Conservation (phyloP, 2,329 filamentous ascomycete genomes). For the Sclerotinia trifoliorum region DNA sequence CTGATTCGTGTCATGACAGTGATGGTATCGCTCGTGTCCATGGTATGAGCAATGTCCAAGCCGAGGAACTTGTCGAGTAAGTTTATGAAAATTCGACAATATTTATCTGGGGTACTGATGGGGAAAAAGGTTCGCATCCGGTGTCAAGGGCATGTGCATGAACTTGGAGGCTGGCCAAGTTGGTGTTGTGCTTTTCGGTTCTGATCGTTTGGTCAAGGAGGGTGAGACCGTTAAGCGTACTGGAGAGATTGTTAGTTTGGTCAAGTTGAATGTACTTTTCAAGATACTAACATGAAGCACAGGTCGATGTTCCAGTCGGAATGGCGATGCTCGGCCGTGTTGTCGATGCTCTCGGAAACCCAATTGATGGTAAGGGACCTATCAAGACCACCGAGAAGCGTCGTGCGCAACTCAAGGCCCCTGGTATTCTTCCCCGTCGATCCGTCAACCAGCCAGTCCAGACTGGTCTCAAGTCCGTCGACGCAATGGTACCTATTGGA, state of each 20-base stretch:
- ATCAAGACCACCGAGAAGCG: constrained; percentile 87
- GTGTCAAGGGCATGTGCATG: constrained; percentile 99
- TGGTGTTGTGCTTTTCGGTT: constrained; percentile 99
- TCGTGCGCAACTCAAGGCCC: constrained; percentile 98
- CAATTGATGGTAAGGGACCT: constrained; percentile 98
- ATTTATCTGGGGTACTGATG: constrained; percentile 28
- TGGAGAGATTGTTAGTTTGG: constrained; percentile 85
- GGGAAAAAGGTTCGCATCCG: constrained; percentile 82
- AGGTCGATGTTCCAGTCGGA: constrained; percentile 97
- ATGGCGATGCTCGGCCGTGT: constrained; percentile 94
- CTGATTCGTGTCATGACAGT: constrained; percentile 54
- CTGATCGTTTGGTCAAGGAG: constrained; percentile 99
- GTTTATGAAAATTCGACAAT: constrained; percentile 44
- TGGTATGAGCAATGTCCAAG: constrained; percentile 99
- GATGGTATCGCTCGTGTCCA: constrained; percentile 99
- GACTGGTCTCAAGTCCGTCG: constrained; percentile 98
- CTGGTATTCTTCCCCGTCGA: constrained; percentile 92
- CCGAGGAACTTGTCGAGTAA: constrained; percentile 99
- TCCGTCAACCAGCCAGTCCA: constrained; percentile 99
- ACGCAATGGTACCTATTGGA: constrained; percentile 99
- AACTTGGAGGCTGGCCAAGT: constrained; percentile 99
- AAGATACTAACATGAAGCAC: constrained; percentile 29
- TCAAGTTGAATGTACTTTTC: background rate
- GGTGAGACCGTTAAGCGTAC: constrained; percentile 99
- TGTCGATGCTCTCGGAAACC: constrained; percentile 97